phyloP scores from a whole-genome alignment of 1,284 basidiomycete genomes.

The Stygiomarasmius scandens region DNA sequence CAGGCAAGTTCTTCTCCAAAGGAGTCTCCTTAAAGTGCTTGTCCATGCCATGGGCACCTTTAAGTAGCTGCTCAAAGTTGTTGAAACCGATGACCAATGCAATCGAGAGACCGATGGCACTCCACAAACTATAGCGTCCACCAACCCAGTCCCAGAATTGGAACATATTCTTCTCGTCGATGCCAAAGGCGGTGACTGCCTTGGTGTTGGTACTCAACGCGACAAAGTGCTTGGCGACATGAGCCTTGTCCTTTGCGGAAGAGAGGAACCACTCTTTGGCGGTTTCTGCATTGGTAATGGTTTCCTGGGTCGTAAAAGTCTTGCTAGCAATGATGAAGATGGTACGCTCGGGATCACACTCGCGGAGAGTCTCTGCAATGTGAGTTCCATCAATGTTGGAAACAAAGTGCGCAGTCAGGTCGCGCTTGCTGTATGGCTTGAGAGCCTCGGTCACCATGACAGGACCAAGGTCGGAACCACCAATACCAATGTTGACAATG shows the following conservation, averaged over 20 bases:
- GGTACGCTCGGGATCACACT: constrained; percentile 90
- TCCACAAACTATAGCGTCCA: constrained; percentile 98
- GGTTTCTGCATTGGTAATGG: constrained; percentile 96
- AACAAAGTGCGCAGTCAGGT: constrained; percentile 88
- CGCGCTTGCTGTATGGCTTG: constrained; percentile 90
- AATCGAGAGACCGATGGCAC: constrained; percentile 95
- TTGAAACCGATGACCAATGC: constrained; percentile 92
- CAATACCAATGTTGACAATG: constrained; percentile 98
- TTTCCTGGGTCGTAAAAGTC: constrained; percentile 99
- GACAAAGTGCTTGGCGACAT: constrained; percentile 99
- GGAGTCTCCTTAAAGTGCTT: constrained; percentile 91
- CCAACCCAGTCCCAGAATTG: constrained; percentile 99
- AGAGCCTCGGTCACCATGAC: constrained; percentile 99
- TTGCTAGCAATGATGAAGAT: constrained; percentile 98
- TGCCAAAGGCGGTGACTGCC: constrained; percentile 95
- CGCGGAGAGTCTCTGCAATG: constrained; percentile 84
- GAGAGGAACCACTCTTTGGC: constrained; percentile 95
- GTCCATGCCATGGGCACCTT: constrained; percentile 97
- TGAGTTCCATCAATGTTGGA: constrained; percentile 99
- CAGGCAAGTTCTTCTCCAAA: constrained; percentile 91
- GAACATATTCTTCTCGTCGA: constrained; percentile 95
- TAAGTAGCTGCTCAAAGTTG: constrained; percentile 89
- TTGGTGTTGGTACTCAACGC: constrained; percentile 96
- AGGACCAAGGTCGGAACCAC: constrained; percentile 96
- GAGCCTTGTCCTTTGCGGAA: constrained; percentile 81